These are phyloP conservation scores for Pseudozyma hubeiensis DNA, from an alignment of 1,284 basidiomycete species.

Conservation along the genomic window DNA sequence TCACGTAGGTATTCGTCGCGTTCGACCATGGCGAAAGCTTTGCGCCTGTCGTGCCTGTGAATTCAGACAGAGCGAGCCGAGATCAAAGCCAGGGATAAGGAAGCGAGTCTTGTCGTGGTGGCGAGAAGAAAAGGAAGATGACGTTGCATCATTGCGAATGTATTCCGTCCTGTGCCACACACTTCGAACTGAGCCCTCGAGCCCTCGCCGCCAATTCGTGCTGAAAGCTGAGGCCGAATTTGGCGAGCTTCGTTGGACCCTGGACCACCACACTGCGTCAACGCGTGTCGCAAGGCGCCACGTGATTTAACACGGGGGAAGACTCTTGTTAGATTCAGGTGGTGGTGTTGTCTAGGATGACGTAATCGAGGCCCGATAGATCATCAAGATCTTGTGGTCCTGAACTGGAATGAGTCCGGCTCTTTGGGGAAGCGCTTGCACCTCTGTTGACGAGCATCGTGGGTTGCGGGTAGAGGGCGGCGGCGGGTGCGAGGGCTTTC, in stretches of 20 bases:
- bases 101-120: constrained; percentile 7
- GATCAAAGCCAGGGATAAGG: neutral
- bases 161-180: neutral
- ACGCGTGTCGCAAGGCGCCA: constrained; percentile 19
- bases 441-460: too few species aligned
- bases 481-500: too few species aligned
- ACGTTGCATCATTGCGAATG: neutral
- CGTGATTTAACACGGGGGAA: constrained; percentile 23
- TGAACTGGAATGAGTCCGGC: too few species aligned
- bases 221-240: neutral
- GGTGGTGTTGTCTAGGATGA: neutral
- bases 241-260: constrained; percentile 5
- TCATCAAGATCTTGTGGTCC: too few species aligned
- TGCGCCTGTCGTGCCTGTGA: neutral
- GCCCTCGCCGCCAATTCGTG: constrained; percentile 1
- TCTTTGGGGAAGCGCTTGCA: too few species aligned
- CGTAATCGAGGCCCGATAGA: constrained; percentile 14
- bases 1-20: constrained; percentile 78
- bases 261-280: neutral
- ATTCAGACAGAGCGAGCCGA: neutral
- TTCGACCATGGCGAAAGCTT: constrained; percentile 35
- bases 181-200: constrained; percentile 10
- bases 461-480: too few species aligned
- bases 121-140: constrained; percentile 2
- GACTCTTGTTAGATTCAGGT: neutral